A percentile compares a stretch with the other conserved stretches of the same genome.
phyloP scores from a whole-genome alignment of 345 rosid species.

The Trapa bicornis region DNA sequence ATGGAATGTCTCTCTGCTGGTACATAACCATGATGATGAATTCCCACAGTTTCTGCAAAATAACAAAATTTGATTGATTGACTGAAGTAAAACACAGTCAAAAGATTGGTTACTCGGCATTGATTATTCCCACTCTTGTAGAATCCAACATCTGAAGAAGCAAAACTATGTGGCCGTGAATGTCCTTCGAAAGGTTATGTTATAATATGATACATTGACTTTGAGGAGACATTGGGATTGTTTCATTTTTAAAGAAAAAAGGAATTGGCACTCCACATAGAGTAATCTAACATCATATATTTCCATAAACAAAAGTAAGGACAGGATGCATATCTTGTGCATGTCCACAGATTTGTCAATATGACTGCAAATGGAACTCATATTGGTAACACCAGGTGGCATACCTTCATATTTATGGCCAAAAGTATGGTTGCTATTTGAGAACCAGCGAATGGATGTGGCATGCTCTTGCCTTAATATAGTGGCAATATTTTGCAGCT shows the following conservation, averaged over 20 bases:
- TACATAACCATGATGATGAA: slow-evolving; percentile 10
- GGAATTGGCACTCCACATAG: not conserved
- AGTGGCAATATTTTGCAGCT: slow-evolving; percentile 48
- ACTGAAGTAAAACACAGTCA: not conserved
- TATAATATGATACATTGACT: too few species aligned
- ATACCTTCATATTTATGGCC: slow-evolving; percentile 43
- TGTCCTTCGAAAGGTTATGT: not conserved
- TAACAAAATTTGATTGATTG: slow-evolving; percentile 3
- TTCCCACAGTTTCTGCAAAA: slow-evolving; percentile 37
- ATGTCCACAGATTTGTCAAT: not conserved
- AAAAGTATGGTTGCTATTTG: slow-evolving; percentile 29
- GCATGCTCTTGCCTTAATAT: slow-evolving; percentile 42
- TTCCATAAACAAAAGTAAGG: not conserved
- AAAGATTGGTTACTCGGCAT: not conserved
- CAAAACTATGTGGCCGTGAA: not conserved
- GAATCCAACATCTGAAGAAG: too few species aligned
- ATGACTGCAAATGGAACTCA: not conserved
- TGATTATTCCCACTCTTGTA: not conserved
- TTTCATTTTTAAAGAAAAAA: not conserved
- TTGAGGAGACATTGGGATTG: too few species aligned
- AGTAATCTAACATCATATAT: not conserved
- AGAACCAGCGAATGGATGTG: slow-evolving; percentile 39
- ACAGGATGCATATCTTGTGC: not conserved
- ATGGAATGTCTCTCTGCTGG: slow-evolving; percentile 18
- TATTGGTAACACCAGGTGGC: slow-evolving; percentile 3